phyloP scores from a whole-genome alignment of 148 eudicot species.

The Dianthus caryophyllus region DNA sequence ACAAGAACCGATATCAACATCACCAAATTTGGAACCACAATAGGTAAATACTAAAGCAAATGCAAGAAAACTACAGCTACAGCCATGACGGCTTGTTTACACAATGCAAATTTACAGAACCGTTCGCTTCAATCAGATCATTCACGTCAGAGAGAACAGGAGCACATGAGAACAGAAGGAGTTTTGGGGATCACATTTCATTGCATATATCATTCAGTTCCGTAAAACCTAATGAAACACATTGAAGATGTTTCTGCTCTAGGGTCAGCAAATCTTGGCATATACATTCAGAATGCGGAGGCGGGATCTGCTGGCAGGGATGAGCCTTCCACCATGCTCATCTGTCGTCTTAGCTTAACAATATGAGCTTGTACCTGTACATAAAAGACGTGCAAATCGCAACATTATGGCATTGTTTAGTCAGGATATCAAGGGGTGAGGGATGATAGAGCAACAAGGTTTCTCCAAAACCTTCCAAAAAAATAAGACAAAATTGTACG shows the following conservation, averaged over 20 bases:
- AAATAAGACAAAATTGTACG: too few species aligned
- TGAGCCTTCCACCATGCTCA: conserved; percentile 44
- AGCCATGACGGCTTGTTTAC: background rate
- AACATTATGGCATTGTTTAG: background rate
- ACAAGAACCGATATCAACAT: too few species aligned
- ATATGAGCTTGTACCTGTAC: conserved; percentile 71
- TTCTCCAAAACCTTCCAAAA: too few species aligned
- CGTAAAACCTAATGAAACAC: background rate
- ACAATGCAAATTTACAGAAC: conserved; percentile 10
- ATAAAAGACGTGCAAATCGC: conserved; percentile 6
- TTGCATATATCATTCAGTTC: conserved; percentile 9
- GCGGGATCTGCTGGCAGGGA: conserved; percentile 38
- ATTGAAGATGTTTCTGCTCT: background rate
- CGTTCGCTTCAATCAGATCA: background rate
- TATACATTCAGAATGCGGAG: conserved; percentile 30
- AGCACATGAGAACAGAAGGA: background rate
- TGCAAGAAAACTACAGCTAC: background rate
- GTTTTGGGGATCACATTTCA: conserved; percentile 13
- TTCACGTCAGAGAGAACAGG: conserved; percentile 3
- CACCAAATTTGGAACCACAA: background rate
- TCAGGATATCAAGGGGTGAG: too few species aligned
- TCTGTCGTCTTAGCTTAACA: conserved; percentile 57
- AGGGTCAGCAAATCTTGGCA: conserved; percentile 9
- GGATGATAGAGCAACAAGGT: too few species aligned
- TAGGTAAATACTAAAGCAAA: background rate